These are phyloP conservation scores for Aspergillus ruber DNA, from an alignment of 2,329 filamentous ascomycete genomes.

Conservation along the genomic window DNA sequence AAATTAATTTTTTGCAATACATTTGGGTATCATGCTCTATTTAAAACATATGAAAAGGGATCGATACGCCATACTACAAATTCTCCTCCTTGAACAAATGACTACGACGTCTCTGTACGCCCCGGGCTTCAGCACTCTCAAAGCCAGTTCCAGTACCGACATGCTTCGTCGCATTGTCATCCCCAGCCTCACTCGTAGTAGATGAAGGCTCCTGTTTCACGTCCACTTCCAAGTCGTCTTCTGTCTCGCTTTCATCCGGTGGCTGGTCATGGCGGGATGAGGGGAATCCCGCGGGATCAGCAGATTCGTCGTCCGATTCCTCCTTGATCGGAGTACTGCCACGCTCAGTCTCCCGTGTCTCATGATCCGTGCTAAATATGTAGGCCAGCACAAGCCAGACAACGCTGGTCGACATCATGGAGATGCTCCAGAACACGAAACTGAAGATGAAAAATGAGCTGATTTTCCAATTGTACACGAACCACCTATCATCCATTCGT, in stretches of 20 bases:
- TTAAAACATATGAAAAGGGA: neutral
- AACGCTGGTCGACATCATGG: slow-evolving; percentile 59
- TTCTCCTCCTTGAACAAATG: slow-evolving; percentile 16
- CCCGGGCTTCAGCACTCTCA: slow-evolving; percentile 25
- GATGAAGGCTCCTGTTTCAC: neutral
- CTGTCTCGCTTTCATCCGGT: slow-evolving; percentile 7
- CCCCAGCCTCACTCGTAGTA: slow-evolving; percentile 1
- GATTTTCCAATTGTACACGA: slow-evolving; percentile 80
- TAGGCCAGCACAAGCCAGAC: slow-evolving; percentile 57
- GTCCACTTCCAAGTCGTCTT: slow-evolving; percentile 4
- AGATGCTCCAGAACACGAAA: slow-evolving; percentile 66
- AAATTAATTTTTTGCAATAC: too few relatives aligned
- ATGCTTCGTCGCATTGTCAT: slow-evolving; percentile 4
- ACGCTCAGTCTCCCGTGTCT: slow-evolving; percentile 4
- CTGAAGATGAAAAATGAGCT: slow-evolving; percentile 64
- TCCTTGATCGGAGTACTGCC: slow-evolving; percentile 16
- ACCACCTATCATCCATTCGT: slow-evolving; percentile 48
- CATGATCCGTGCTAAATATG: slow-evolving; percentile 24
- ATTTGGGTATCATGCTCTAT: slow-evolving; percentile 2
- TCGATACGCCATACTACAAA: neutral
- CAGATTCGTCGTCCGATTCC: slow-evolving; percentile 11
- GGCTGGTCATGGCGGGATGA: neutral
- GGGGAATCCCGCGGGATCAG: neutral
- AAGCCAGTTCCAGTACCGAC: slow-evolving; percentile 51
- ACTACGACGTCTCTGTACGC: slow-evolving; percentile 28